Percentiles rank a stretch among this genome's conserved stretches.
Conservation (phyloP, 176 grass and related monocot species). For the Hordeum marinum region DNA sequence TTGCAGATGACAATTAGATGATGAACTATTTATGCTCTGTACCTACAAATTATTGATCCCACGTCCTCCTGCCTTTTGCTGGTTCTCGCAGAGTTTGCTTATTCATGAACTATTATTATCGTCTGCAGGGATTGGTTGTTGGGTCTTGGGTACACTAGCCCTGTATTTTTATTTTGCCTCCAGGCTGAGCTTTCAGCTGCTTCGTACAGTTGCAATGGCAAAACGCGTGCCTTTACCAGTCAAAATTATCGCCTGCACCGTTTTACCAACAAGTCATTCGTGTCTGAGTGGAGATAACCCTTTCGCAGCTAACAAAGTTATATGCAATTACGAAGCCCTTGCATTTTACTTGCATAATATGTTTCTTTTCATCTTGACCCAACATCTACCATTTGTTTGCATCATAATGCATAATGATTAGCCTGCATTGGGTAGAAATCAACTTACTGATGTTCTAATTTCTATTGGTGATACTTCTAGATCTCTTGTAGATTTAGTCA, state of each 20-base stretch:
- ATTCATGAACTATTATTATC: neutral
- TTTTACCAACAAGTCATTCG: neutral
- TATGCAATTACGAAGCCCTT: neutral
- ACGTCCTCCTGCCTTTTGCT: too few species aligned
- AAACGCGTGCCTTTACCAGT: too few species aligned
- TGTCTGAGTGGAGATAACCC: neutral
- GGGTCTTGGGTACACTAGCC: too few species aligned
- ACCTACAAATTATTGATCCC: too few species aligned
- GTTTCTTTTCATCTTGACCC: neutral
- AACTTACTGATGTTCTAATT: neutral
- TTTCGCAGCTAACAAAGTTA: neutral
- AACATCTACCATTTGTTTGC: neutral
- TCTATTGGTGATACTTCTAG: neutral
- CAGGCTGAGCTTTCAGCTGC: too few species aligned
- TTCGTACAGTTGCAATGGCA: too few species aligned
- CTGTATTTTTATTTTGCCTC: too few species aligned
- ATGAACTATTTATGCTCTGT: too few species aligned
- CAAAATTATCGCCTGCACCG: neutral
- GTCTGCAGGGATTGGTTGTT: too few species aligned
- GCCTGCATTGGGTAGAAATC: neutral
- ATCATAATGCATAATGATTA: neutral
- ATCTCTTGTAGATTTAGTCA: neutral
- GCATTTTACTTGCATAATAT: neutral
- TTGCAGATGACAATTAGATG: too few species aligned
- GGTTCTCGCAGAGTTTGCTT: too few species aligned